Evolutionary conservation across 345 rosid genomes (phyloP).

Genomic region (Citrus mangshanensis): DNA sequence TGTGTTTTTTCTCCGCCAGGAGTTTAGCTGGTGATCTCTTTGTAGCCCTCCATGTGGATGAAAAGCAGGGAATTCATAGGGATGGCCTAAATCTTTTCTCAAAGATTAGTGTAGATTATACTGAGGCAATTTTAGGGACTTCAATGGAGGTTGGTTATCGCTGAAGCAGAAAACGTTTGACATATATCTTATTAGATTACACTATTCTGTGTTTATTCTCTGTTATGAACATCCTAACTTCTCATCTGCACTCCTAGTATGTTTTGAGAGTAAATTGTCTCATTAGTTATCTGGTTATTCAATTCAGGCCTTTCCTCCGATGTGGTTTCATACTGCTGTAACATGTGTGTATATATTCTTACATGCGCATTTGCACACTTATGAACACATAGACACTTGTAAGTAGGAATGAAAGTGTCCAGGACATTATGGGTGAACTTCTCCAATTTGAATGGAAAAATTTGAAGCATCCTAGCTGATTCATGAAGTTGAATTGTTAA

Average conservation of each 20-base stretch:
- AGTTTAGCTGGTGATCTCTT: slow-evolving; percentile 73
- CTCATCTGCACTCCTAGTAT: background rate
- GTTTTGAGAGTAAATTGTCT: background rate
- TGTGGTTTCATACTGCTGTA: background rate
- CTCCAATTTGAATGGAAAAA: background rate
- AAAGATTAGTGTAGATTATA: slow-evolving; percentile 65
- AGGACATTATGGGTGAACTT: background rate
- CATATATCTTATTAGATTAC: background rate
- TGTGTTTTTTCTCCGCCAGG: slow-evolving; percentile 32
- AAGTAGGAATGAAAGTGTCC: background rate
- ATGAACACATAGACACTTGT: background rate
- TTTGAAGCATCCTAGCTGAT: background rate
- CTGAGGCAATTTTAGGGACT: slow-evolving; percentile 82
- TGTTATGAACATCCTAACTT: background rate
- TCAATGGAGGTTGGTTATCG: slow-evolving; percentile 47
- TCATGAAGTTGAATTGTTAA: background rate
- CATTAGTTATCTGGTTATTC: background rate
- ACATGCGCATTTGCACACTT: background rate
- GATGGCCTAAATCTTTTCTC: slow-evolving; percentile 82
- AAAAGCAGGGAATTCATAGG: slow-evolving; percentile 73
- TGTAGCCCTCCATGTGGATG: slow-evolving; percentile 58
- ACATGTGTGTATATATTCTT: background rate
- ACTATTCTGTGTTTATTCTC: background rate
- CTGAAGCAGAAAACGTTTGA: background rate
- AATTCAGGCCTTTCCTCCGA: background rate